Conservation (phyloP, 495 filamentous ascomycete genomes). For the Daldinia bambusicola region DNA sequence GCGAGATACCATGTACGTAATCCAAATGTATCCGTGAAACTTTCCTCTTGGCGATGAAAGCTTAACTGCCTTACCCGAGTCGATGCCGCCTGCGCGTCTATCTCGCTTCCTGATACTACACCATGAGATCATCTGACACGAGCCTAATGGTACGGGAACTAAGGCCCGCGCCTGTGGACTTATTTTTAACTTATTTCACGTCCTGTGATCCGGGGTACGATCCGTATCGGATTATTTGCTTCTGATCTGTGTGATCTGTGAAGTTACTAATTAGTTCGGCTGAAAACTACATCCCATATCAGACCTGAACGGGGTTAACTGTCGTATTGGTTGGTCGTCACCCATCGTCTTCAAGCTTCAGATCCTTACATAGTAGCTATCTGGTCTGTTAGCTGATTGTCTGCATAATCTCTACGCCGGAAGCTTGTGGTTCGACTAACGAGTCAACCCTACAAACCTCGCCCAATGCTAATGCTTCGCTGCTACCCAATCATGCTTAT, state of each 20-base stretch:
- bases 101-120: slow-evolving; percentile 37
- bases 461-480: slow-evolving; percentile 7
- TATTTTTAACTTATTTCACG: slow-evolving; percentile 15
- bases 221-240: slow-evolving; percentile 7
- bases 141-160: slow-evolving; percentile 26
- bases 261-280: background rate
- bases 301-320: slow-evolving; percentile 20
- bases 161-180: slow-evolving; percentile 19
- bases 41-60: slow-evolving; percentile 15
- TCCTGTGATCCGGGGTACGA: slow-evolving; percentile 10
- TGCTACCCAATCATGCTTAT: slow-evolving; percentile 4
- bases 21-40: slow-evolving; percentile 23
- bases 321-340: slow-evolving; percentile 23
- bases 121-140: slow-evolving; percentile 35
- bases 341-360: slow-evolving; percentile 12
- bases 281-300: slow-evolving; percentile 15
- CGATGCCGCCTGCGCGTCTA: slow-evolving; percentile 28
- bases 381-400: slow-evolving; percentile 16
- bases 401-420: slow-evolving; percentile 26
- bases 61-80: slow-evolving; percentile 18
- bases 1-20: slow-evolving; percentile 38
- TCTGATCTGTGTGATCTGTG: background rate
- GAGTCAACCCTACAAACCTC: slow-evolving; percentile 4
- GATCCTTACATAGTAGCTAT: background rate
- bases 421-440: slow-evolving; percentile 1